Evolutionary conservation across 2,329 filamentous ascomycete genomes (phyloP), one percentile per base, ranked within the genome.

Genomic region (Pyricularia sp.): DNA sequence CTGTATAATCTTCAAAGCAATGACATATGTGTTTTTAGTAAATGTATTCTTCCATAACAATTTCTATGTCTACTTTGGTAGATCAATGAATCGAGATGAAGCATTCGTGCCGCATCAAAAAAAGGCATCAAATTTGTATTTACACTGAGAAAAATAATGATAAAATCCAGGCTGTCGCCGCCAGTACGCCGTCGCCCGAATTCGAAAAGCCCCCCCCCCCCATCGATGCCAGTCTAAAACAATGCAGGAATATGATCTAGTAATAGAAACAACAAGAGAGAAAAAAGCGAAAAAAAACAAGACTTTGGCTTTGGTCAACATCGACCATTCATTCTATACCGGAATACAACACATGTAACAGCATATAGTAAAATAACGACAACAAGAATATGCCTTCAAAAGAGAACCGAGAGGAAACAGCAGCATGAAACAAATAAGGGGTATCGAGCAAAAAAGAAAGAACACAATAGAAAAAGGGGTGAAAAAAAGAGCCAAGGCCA

Each of bases 361-460:
- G 42, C n/a, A 50, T 50, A 50, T 50, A 50, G 7, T 50, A 50
- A 50, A 50, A 50, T 3, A 50, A 20, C 17, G 20, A 50, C 42
- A 50, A 50, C 17, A 50, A 6, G 42, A 50, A 50, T 20, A 50
- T 50, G 17, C 14, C 6, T 50, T 50, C 42, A n/a, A 50, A n/a
- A 50, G 20, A 42, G 6, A 20, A 42, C 17, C 14, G 3, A 20
- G 14, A 42, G 36, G 36, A n/a, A 36, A 36, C 20, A 50, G 42
- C 2, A 50, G n/a, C 17, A 9, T n/a, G 42, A 50, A 50, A 50
- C 42, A 50, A 50, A 6, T 50, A n/a, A n/a, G n/a, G 42, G 42
- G 42, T 50, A 50, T 50, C 42, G 42, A 50, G 14, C 42, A n/a
- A 20, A 50, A 50, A 61, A 68, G 66, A 71, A 33, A 42, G 9